phyloP scores from a whole-genome alignment of 106 monocot genomes.

The Allium cepa region DNA sequence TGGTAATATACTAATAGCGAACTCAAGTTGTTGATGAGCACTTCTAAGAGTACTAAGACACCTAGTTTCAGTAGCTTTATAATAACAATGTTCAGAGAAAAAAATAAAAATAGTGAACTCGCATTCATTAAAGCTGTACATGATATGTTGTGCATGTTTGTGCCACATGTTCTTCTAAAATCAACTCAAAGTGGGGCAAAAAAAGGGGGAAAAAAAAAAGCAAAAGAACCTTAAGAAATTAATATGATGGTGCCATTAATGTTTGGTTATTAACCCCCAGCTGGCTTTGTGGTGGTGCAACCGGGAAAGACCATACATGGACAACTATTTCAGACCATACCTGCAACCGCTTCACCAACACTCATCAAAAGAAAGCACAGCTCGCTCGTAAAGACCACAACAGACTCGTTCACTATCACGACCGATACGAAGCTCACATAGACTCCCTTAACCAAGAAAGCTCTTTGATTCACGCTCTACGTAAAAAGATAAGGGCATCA shows the following conservation, averaged over 20 bases:
- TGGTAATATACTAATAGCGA: too few relatives aligned
- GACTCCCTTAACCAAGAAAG: conserved; percentile 14
- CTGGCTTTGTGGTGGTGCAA: conserved; percentile 15
- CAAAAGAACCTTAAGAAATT: too few relatives aligned
- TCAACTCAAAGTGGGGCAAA: too few relatives aligned
- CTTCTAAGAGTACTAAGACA: too few relatives aligned
- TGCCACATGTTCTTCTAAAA: too few relatives aligned
- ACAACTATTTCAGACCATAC: conserved; percentile 5
- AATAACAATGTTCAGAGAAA: too few relatives aligned
- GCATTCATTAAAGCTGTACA: too few relatives aligned
- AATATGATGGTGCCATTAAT: not conserved
- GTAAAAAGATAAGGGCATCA: not conserved
- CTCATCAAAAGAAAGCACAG: not conserved
- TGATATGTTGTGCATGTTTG: too few relatives aligned
- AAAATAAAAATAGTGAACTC: too few relatives aligned
- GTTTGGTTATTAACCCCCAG: not conserved
- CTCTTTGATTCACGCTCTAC: conserved; percentile 1
- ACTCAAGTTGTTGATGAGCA: too few relatives aligned
- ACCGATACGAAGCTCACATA: conserved; percentile 10
- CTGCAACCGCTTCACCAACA: conserved; percentile 5
- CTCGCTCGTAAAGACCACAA: not conserved
- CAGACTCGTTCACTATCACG: conserved; percentile 6
- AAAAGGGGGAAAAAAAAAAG: too few relatives aligned
- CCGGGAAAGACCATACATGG: conserved; percentile 13
- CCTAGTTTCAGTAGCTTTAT: too few relatives aligned